Base-by-base conservation (phyloP, 2,329 filamentous ascomycete genomes). In the Penicillium sp. region DNA sequence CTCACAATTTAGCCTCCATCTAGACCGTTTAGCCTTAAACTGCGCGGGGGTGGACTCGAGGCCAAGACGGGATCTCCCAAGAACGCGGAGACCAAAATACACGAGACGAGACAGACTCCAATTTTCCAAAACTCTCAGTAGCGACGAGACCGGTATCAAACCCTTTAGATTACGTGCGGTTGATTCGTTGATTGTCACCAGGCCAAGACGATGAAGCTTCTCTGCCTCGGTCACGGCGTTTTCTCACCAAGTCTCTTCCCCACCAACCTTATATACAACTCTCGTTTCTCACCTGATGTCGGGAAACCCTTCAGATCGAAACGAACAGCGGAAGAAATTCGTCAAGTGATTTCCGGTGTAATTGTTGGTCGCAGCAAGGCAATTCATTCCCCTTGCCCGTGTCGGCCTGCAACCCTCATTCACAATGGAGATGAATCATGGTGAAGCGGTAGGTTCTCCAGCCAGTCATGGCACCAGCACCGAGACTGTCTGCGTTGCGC, bases 401-500 rank as follows among this genome's bases (percentile, higher is more conserved):
- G 11, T 32, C 11, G 29, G 29, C 29, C 11, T 5, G 3, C 29
- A 3, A 32, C 29, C 29, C 11, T 11, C 7, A 5, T n/a, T 45
- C 57, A 62, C 35, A n/a, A 76, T 76, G 73, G 72, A 75, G 67
- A 74, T 74, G 69, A 74, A 74, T 53, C 70, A 73, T 52, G 67
- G 73, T 66, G 69, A 70, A 53, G 56, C 57, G 47, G 70, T 68
- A 55, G 48, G 66, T 59, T 28, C 4, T 18, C 18, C 18, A 3
- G 18, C 18, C 18, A 18, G 18, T 18, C 18, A 18, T 18, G 18
- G 18, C 18, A 18, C 18, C 18, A 18, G 18, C 18, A 18, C 18
- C 3, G 18, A 18, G 18, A 18, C 18, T 18, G 18, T 18, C 18
- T 18, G 18, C 18, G 18, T 18, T 18, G 18, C 18, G 18, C 18